A percentile compares a stretch with the other conserved stretches of the same genome.
These are phyloP conservation scores for Macadamia tetraphylla DNA, from an alignment of 164 flowering plant species.

Conservation along the genomic window DNA sequence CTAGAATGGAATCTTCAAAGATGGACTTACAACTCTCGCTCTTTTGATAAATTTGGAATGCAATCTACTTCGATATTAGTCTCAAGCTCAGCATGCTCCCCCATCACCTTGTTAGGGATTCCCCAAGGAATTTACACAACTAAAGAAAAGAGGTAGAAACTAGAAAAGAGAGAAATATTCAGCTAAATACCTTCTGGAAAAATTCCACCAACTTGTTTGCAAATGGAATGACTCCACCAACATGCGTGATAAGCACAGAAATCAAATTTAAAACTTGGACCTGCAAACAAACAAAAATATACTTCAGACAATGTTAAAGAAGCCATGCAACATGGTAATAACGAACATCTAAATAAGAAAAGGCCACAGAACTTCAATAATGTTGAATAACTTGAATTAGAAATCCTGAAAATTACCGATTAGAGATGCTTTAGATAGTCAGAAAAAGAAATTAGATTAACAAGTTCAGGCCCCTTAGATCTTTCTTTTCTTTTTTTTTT, in stretches of 20 bases:
- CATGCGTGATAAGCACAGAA: slow-evolving; percentile 61
- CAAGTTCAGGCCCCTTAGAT: no score
- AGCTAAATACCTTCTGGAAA: slow-evolving; percentile 65
- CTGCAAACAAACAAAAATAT: slow-evolving; percentile 29
- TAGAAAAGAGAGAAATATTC: background rate
- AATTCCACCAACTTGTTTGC: slow-evolving; percentile 64
- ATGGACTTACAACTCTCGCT: no score
- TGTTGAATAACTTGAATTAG: no score
- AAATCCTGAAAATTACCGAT: background rate
- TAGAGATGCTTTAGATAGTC: background rate
- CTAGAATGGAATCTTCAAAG: no score
- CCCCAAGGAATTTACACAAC: no score
- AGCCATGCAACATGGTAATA: no score
- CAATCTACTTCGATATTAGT: no score
- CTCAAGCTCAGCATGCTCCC: no score
- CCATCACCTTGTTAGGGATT: no score
- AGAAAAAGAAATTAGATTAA: background rate
- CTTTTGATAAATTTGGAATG: no score
- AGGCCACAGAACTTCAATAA: background rate
- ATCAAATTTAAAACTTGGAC: slow-evolving; percentile 90
- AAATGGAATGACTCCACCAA: slow-evolving; percentile 54
- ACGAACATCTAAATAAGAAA: background rate
- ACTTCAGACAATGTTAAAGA: no score
- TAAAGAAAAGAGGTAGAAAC: background rate
- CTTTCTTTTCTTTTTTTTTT: no score